Percentiles rank a stretch among this genome's conserved stretches.
Evolutionary conservation across 2,329 filamentous ascomycete genomes (phyloP).

Genomic region (Dactylonectria macrodidyma): DNA sequence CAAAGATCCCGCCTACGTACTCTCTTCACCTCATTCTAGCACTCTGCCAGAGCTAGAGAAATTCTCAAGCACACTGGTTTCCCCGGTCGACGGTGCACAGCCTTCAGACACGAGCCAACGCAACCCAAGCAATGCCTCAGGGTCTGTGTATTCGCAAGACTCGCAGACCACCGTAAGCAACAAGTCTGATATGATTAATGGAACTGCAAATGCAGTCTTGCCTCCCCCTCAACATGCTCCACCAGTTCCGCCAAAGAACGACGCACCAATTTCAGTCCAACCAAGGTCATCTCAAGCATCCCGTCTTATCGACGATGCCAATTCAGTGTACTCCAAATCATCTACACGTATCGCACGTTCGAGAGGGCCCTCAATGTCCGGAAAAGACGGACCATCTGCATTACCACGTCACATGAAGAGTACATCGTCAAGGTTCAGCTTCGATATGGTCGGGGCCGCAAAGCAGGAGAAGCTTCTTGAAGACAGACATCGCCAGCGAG

Average conservation of each 20-base stretch:
- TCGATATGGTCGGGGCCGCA: slow-evolving; percentile 82
- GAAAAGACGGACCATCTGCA: slow-evolving; percentile 62
- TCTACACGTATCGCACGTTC: slow-evolving; percentile 58
- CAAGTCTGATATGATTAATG: slow-evolving; percentile 42
- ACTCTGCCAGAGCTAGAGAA: slow-evolving; percentile 38
- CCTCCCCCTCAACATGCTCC: slow-evolving; percentile 45
- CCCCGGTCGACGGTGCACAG: slow-evolving; percentile 26
- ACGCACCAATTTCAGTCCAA: slow-evolving; percentile 43
- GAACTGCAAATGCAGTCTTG: slow-evolving; percentile 19
- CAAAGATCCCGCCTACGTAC: slow-evolving; percentile 35
- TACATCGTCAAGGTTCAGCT: slow-evolving; percentile 85
- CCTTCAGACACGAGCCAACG: slow-evolving; percentile 41
- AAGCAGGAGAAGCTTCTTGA: slow-evolving; percentile 79
- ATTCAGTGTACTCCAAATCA: slow-evolving; percentile 37
- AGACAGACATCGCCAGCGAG: slow-evolving; percentile 78
- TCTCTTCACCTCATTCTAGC: slow-evolving; percentile 32
- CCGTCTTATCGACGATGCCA: slow-evolving; percentile 38
- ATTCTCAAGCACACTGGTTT: slow-evolving; percentile 20
- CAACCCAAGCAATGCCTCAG: slow-evolving; percentile 51
- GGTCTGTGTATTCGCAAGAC: slow-evolving; percentile 47
- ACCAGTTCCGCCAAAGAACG: slow-evolving; percentile 59
- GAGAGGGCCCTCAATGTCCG: slow-evolving; percentile 67
- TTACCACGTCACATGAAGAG: slow-evolving; percentile 79
- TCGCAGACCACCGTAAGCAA: slow-evolving; percentile 50
- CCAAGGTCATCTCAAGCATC: slow-evolving; percentile 44